Base-by-base conservation (phyloP, 176 grass and related monocot genomes). In the Aegilops sharonensis region DNA sequence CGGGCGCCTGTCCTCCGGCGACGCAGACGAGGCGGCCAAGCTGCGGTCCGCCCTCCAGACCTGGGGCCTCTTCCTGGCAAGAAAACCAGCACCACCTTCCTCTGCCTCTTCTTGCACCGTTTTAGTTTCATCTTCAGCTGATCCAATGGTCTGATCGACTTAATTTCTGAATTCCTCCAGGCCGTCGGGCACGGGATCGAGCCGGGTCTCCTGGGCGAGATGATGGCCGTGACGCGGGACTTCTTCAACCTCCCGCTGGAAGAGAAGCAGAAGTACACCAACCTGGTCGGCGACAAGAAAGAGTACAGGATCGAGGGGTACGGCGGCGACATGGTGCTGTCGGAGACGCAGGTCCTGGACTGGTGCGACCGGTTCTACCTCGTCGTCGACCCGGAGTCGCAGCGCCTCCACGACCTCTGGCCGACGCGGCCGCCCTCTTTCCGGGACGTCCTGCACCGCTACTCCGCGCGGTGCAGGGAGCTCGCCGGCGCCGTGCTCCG, bases 251-350 rank as follows among this genome's bases (percentile, higher is more conserved):
- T 84, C 27, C 89, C 92, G 20, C 2, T 74, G 2, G 89, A 91
- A 29, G 89, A 84, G 87, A 94, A 83, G 80, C 86, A 89, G 54
- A 91, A 64, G 57, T 90, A 90, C 84, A 85, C 85, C 56, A 93
- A 93, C 84, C 54, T 90, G 21, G 84, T 78, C 15, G 59, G 86
- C 52, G 91, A 82, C 36, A 89, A 89, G n/a, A 86, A 77, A 47
- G 77, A 93, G 75, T 91, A 86, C 78, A 81, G 77, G 52, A 9
- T 65, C 20, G 89, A 94, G 89, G 92, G 92, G 10, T 94, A 94
- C 57, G 89, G 86, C 56, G 71, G 72, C 32, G 92, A 94, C 72
- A 69, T 40, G 32, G 82, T 93, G 11, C 3, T 48, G 12, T 72
- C 59, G 2, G 83, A 89, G 45, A 70, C 64, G 1, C 92, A 94